These are phyloP conservation scores for Spiromastix sp. DNA, from an alignment of 2,329 filamentous ascomycete genomes.

Conservation along the genomic window DNA sequence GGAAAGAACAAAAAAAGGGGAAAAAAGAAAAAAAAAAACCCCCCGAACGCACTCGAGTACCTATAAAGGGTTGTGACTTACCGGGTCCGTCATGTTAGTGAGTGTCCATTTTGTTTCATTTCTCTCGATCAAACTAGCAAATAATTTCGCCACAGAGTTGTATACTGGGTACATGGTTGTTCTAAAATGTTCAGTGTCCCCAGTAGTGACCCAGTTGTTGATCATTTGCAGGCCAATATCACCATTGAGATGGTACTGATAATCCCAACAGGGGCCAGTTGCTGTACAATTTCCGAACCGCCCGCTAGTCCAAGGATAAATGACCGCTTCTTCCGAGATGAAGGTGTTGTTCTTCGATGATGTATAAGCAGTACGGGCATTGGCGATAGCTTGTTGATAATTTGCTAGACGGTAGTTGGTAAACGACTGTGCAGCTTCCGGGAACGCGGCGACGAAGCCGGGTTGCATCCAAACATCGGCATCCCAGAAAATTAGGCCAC, in stretches of 20 bases:
- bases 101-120: constrained; percentile 47
- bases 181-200: constrained; percentile 47
- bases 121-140: constrained; percentile 47
- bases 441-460: constrained; percentile 53
- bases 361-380: constrained; percentile 44
- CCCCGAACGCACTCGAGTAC: no score
- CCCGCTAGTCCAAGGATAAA: constrained; percentile 59
- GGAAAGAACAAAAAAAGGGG: constrained; percentile 1
- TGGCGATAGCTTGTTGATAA: constrained; percentile 49
- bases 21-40: no score
- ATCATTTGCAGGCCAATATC: constrained; percentile 55
- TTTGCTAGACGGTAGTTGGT: constrained; percentile 53
- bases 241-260: constrained; percentile 62
- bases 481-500: constrained; percentile 56
- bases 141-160: constrained; percentile 53
- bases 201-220: constrained; percentile 51
- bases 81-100: constrained; percentile 61
- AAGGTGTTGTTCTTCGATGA: constrained; percentile 51
- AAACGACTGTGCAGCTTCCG: constrained; percentile 51
- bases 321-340: constrained; percentile 48
- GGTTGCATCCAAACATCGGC: constrained; percentile 60
- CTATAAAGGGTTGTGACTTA: no score
- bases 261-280: constrained; percentile 56
- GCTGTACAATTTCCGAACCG: constrained; percentile 59
- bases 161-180: constrained; percentile 51